Percentiles rank a stretch among this genome's conserved stretches.
Conservation (phyloP, 2,329 filamentous ascomycete species). For the Clarireedia paspali region DNA sequence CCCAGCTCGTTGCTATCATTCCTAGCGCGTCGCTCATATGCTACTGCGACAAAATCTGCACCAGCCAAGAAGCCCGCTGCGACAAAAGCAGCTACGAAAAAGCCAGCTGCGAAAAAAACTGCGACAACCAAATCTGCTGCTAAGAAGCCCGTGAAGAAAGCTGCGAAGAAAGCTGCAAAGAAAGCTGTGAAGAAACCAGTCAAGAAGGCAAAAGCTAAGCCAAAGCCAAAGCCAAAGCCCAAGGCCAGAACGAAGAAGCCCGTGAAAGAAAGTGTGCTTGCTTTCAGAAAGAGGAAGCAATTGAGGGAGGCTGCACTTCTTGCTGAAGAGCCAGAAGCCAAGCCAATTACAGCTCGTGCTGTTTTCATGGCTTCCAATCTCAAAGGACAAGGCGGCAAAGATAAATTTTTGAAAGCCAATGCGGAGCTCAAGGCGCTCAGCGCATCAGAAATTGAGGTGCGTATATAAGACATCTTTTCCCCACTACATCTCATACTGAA, state of each 20-base stretch:
- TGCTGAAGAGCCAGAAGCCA: background rate
- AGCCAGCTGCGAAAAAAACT: conserved; percentile 9
- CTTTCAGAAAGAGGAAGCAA: background rate
- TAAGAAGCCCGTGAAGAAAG: background rate
- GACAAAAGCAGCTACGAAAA: conserved; percentile 14
- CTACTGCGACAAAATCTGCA: conserved; percentile 22
- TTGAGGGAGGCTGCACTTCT: background rate
- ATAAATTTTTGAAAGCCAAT: conserved; percentile 6
- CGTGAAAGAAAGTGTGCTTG: conserved; percentile 2
- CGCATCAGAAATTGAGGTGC: conserved; percentile 32
- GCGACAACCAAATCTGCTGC: background rate
- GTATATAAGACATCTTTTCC: background rate
- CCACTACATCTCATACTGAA: conserved; percentile 6
- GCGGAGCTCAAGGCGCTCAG: conserved; percentile 30
- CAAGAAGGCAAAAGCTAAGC: conserved; percentile 11
- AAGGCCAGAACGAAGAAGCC: background rate
- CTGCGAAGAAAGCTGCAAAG: conserved; percentile 13
- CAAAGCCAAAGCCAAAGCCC: conserved; percentile 22
- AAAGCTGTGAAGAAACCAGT: conserved; percentile 2
- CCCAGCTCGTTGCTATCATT: conserved; percentile 9
- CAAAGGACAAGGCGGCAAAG: conserved; percentile 5
- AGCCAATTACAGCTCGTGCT: background rate
- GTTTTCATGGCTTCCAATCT: background rate
- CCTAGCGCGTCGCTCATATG: conserved; percentile 16
- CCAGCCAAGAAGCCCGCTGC: conserved; percentile 5